Evolutionary conservation across 805 yeast genomes (phyloP).

Genomic region (Kazachstania taianensis): DNA sequence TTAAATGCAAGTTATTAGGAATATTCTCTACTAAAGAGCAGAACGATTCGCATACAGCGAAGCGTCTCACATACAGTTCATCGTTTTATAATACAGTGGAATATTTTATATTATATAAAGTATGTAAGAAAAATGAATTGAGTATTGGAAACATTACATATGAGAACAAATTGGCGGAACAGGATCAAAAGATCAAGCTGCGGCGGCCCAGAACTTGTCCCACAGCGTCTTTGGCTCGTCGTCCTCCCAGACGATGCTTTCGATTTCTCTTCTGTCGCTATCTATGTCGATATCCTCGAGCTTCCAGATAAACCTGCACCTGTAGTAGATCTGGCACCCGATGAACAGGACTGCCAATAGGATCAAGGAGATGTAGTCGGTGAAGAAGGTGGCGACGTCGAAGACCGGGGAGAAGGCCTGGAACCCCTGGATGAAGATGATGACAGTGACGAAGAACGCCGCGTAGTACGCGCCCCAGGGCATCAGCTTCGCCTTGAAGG

Average conservation of each 20-base stretch:
- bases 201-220: conserved; percentile 43
- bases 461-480: conserved; percentile 59
- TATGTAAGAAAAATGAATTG: too few relatives aligned
- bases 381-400: conserved; percentile 46
- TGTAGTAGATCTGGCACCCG: conserved; percentile 41
- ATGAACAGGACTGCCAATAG: conserved; percentile 42
- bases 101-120: too few relatives aligned
- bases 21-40: conserved; percentile 36
- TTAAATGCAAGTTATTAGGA: conserved; percentile 32
- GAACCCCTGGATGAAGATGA: conserved; percentile 63
- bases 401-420: conserved; percentile 45
- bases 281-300: conserved; percentile 55
- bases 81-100: too few relatives aligned
- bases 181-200: conserved; percentile 22
- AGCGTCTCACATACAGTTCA: too few relatives aligned
- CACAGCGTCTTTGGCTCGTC: conserved; percentile 40
- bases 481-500: conserved; percentile 57
- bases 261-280: conserved; percentile 51
- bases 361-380: conserved; percentile 54
- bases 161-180: too few relatives aligned
- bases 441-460: conserved; percentile 39
- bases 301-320: conserved; percentile 36
- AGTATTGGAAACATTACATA: too few relatives aligned
- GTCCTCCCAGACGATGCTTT: conserved; percentile 45
- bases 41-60: too few relatives aligned